phyloP scores from a whole-genome alignment of 1,284 basidiomycete species.

The Prillingera fragicola region DNA sequence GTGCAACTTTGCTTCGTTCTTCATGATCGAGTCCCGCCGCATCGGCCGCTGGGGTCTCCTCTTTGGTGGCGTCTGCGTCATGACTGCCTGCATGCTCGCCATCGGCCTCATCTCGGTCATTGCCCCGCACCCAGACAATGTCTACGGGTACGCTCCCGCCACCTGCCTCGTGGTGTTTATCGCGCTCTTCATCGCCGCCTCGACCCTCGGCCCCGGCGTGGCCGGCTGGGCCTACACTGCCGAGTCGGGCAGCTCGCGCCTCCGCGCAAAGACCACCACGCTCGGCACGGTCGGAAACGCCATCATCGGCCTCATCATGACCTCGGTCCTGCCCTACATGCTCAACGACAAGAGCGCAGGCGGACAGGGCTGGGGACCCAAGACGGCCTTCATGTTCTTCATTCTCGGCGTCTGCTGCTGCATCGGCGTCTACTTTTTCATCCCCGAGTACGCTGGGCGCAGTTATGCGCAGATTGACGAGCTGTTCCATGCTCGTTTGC shows the following conservation, averaged over 20 bases:
- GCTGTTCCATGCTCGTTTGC: constrained; percentile 5
- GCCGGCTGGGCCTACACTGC: constrained; percentile 20
- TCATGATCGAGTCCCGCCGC: constrained; percentile 16
- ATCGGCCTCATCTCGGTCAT: constrained; percentile 12
- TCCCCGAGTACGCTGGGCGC: constrained; percentile 21
- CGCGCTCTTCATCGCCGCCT: constrained; percentile 12
- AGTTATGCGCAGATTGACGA: constrained; percentile 17
- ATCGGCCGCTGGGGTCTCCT: constrained; percentile 16
- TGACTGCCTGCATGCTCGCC: constrained; percentile 22
- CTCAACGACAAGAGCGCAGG: constrained; percentile 8
- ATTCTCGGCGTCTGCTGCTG: constrained; percentile 10
- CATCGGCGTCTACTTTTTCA: constrained; percentile 13
- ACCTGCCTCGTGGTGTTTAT: constrained; percentile 14
- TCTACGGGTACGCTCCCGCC: constrained; percentile 9
- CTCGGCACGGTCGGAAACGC: constrained; percentile 18
- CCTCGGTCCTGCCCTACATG: constrained; percentile 16
- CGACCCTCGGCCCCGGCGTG: constrained; percentile 17
- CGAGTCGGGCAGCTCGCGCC: constrained; percentile 16
- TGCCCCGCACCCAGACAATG: constrained; percentile 4
- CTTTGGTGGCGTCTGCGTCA: constrained; percentile 13
- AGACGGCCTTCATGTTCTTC: constrained; percentile 14
- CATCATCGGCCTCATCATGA: constrained; percentile 17
- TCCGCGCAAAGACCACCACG: constrained; percentile 19
- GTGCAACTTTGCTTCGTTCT: constrained; percentile 18
- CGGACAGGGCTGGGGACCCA: background rate